Base-by-base conservation (phyloP, 2,329 filamentous ascomycete species). In the Chaetomiaceae sp. region DNA sequence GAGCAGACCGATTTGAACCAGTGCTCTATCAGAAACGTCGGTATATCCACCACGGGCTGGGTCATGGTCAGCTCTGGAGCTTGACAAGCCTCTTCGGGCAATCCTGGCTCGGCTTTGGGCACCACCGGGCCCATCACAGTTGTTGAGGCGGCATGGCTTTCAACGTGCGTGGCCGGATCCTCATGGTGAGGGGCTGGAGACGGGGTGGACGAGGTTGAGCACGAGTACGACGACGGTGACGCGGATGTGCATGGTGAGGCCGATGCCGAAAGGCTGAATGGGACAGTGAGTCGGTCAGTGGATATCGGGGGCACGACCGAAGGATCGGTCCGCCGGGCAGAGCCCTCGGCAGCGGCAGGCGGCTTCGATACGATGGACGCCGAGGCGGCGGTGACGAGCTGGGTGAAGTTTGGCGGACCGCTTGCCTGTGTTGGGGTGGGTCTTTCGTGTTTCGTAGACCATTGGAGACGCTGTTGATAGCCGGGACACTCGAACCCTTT, bases 1-100 rank as follows among this genome's bases (percentile, higher is more conserved):
- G 54, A 19, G 52, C 64, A 66, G 20, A 66, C 64, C 1, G 63
- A 63, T 25, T 65, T 63, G 49, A 66, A 66, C 64, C 64, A 66
- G 54, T 65, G 64, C 38, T 66, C 61, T 43, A 66, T 63, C 38
- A 66, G 51, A 14, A 65, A 63, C 0, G 62, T 63, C 4, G 63
- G 63, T 14, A 65, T 61, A 34, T 66, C 56, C 3, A 65, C 59
- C 20, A 65, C 55, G 8, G 59, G 59, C 12, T 60, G 62, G 25
- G 36, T 42, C 47, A 64, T 40, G 25, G 53, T 25, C n/a, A 58
- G 11, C 7, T 51, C 48, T 22, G 54, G 45, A 7, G 40, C 15
- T 22, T 51, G 40, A 8, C 27, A 36, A 3, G 33, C 14, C 42
- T 42, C 29, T 22, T 48, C 29, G 3, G 44, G 39, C 3, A 6